Base-by-base conservation (phyloP, 1,284 basidiomycete genomes). In the Earliella scabrosa region DNA sequence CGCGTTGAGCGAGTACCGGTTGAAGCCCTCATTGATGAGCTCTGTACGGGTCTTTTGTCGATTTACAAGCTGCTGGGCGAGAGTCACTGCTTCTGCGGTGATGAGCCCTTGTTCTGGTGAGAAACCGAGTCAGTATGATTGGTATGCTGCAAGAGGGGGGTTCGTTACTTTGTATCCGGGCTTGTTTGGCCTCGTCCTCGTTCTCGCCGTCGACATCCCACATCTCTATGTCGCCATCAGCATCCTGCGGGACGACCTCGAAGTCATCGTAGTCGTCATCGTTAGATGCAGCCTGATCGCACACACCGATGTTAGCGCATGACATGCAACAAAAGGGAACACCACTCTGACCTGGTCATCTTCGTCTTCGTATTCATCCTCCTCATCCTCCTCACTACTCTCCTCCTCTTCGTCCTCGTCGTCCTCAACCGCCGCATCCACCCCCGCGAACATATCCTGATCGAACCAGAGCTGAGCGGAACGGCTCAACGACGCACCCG, bases 11-110 rank as follows among this genome's bases (percentile, higher is more conserved):
- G 94, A 91, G 73, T 95, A 92, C 20, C 95, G 92, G 76, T 90
- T 95, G 80, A 99, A 99, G 16, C 97, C 97, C 52, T 97, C 92
- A 69, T 99, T 94, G 68, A 99, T 83, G 18, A 99, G 82, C 39
- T 94, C 85, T 6, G 92, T 92, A 68, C 90, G 91, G 1, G 95
- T 98, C 65, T 82, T 93, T 74, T 94, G 79, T 23, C 94, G 90
- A 73, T 99, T 99, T 54, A 98, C 93, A 16, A 99, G 82, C 64
- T 90, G 87, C 64, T 95, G 93, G 0, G 97, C 97, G 24, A 99
- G 79, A 1, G 94, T 92, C 44, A 98, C 85, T 3, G 97, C 95
- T 74, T 98, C 96, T 23, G 91, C 89, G 1, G 96, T 98, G 43
- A 86, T 81, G 14, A 99, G 79, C 56, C 96, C 95, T 66, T 90